Evolutionary conservation across 257 asterid species (phyloP).

Genomic region (Solanum tarijense): DNA sequence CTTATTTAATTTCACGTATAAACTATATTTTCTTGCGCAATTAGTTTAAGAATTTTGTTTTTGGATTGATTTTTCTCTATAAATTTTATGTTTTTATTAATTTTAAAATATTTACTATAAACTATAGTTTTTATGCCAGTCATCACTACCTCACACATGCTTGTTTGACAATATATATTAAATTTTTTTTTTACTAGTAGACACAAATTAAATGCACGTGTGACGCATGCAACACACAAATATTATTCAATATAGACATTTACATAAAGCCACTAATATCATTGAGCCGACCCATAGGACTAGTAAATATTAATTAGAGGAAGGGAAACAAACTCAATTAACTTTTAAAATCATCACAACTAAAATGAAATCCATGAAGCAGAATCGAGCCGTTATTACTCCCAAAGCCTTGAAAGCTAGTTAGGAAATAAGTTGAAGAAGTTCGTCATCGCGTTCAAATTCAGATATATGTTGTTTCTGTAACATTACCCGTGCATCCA

Average conservation of each 20-base stretch:
- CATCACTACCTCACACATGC: too few species aligned
- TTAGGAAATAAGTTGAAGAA: neutral
- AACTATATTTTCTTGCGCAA: neutral
- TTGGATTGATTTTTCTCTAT: too few species aligned
- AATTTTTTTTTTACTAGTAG: too few species aligned
- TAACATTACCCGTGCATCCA: neutral
- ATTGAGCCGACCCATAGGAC: neutral
- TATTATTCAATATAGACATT: neutral
- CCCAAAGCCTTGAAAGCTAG: too few species aligned
- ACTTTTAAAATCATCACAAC: neutral
- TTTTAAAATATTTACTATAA: too few species aligned
- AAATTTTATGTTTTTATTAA: too few species aligned
- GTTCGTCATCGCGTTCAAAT: neutral
- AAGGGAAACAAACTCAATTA: neutral
- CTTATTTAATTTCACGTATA: neutral
- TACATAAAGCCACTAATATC: neutral
- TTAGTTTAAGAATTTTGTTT: too few species aligned
- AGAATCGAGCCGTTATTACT: too few species aligned
- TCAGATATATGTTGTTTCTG: neutral
- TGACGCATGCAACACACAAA: neutral
- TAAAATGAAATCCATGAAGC: neutral
- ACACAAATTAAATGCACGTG: too few species aligned
- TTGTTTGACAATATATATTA: too few species aligned
- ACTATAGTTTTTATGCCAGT: too few species aligned
- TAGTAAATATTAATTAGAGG: neutral